Evolutionary conservation across 345 rosid species (phyloP).

Genomic region (Mallotus nudiflorus): DNA sequence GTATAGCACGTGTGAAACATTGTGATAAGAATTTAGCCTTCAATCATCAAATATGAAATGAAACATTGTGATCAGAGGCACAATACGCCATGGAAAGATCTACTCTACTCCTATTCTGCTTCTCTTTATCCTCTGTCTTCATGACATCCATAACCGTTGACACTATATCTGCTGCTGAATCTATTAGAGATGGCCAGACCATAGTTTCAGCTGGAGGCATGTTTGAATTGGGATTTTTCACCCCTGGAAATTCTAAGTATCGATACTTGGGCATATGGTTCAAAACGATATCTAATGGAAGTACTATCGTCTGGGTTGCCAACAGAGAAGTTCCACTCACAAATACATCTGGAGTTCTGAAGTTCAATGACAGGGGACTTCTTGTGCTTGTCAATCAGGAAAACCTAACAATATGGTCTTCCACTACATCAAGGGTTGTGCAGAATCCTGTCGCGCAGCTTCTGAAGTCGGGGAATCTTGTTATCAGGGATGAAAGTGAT

Average conservation of each 20-base stretch:
- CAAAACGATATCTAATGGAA: neutral
- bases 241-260: neutral
- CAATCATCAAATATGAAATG: too few relatives aligned
- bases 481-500: constrained; percentile 15
- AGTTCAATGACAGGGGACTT: neutral
- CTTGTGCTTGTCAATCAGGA: constrained; percentile 14
- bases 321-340: constrained; percentile 16
- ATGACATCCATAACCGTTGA: constrained; percentile 6
- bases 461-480: constrained; percentile 28
- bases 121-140: neutral
- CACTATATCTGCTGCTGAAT: constrained; percentile 16
- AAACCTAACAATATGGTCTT: constrained; percentile 20
- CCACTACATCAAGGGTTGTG: constrained; percentile 9
- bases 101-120: neutral
- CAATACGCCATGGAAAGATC: neutral
- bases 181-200: constrained; percentile 26
- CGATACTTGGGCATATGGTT: constrained; percentile 23
- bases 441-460: constrained; percentile 16
- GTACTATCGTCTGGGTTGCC: constrained; percentile 27
- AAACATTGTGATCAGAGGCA: neutral
- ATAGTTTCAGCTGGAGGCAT: constrained; percentile 27
- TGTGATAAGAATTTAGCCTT: too few relatives aligned
- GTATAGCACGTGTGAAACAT: too few relatives aligned
- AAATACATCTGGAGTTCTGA: constrained; percentile 1
- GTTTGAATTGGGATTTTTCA: constrained; percentile 41